Evolutionary conservation across 768 basidiomycete genomes (phyloP).

Genomic region (Phylloporus scabripes): DNA sequence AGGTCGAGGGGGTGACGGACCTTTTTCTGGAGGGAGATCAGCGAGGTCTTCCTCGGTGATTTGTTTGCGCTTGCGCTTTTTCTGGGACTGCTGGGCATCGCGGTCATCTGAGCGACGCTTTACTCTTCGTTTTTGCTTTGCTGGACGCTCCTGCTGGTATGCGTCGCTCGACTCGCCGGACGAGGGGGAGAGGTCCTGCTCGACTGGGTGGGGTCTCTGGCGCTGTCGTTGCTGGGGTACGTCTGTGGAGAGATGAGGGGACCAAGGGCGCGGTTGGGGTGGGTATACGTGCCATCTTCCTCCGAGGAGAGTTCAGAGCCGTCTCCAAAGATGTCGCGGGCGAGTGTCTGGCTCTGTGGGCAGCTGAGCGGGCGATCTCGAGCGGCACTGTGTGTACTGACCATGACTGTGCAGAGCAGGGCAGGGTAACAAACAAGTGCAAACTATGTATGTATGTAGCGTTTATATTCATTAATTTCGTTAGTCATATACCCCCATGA

Average conservation of each 20-base stretch:
- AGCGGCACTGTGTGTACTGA: not conserved
- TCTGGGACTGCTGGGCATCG: constrained; percentile 31
- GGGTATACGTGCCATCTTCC: constrained; percentile 43
- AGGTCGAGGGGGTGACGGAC: constrained; percentile 33
- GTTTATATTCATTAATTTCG: no score
- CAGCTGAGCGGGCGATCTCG: not conserved
- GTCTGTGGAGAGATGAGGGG: constrained; percentile 28
- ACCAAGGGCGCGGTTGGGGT: not conserved
- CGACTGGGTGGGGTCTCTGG: constrained; percentile 26
- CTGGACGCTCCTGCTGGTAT: constrained; percentile 38
- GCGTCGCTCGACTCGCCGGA: constrained; percentile 48
- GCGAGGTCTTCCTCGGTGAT: constrained; percentile 60
- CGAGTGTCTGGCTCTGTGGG: constrained; percentile 35
- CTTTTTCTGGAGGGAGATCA: constrained; percentile 72
- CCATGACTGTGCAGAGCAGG: constrained; percentile 11
- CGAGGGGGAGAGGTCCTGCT: constrained; percentile 33
- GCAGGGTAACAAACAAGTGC: constrained; percentile 4
- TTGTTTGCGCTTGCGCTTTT: constrained; percentile 58
- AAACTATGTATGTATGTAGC: constrained; percentile 2
- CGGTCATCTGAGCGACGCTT: constrained; percentile 38
- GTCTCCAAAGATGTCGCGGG: constrained; percentile 75
- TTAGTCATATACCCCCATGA: constrained; percentile 6
- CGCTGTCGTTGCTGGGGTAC: constrained; percentile 39
- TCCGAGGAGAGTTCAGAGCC: constrained; percentile 81
- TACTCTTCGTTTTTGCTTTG: constrained; percentile 21